Conservation (phyloP, 345 rosid species). For the Lepidium aucheri region DNA sequence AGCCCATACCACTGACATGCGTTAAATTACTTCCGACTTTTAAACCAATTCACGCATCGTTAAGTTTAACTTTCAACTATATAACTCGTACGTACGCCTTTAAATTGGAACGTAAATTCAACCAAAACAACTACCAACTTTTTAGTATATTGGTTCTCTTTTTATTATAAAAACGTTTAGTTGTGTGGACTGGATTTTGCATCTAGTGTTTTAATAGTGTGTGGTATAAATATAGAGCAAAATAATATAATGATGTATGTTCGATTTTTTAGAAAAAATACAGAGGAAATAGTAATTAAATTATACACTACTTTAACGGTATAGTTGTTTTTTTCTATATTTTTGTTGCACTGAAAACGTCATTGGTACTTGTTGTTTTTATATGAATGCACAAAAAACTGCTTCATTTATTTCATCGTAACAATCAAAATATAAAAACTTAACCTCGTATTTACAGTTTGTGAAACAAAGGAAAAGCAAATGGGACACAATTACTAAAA, state of each 20-base stretch:
- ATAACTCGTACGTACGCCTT: neutral
- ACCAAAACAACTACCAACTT: neutral
- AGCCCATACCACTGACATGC: conserved; percentile 21
- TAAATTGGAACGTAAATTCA: neutral
- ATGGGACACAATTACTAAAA: conserved; percentile 19
- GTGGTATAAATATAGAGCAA: neutral
- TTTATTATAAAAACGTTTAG: neutral
- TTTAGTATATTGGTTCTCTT: neutral
- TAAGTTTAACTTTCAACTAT: neutral
- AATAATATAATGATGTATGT: neutral
- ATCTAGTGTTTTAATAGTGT: neutral
- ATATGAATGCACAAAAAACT: neutral
- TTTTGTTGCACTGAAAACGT: neutral
- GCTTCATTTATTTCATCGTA: conserved; percentile 5
- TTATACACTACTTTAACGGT: neutral
- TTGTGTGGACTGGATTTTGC: too few species aligned
- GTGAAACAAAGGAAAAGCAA: conserved; percentile 3
- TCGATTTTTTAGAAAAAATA: too few species aligned
- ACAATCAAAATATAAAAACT: conserved; percentile 5
- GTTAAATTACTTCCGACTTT: conserved; percentile 6
- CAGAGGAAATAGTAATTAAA: too few species aligned
- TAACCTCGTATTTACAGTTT: conserved; percentile 12
- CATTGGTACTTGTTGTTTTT: neutral
- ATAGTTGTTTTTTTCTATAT: neutral
- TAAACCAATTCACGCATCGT: neutral